Conservation (phyloP, 768 basidiomycete genomes). For the Sistotremastrum suecicum region DNA sequence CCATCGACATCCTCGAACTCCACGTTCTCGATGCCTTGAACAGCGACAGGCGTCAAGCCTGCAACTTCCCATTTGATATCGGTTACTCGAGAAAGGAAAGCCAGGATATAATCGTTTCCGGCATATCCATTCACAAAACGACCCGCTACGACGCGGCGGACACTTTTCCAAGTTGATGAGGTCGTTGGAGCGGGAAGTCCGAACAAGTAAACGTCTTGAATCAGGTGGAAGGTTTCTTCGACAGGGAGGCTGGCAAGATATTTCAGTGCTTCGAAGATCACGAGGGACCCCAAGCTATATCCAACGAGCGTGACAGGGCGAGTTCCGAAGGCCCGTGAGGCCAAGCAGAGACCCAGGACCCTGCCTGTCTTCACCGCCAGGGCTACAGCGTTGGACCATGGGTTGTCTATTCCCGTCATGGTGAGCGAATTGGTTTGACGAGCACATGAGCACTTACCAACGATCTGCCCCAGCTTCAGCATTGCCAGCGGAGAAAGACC, state of each 20-base stretch:
- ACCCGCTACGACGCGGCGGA: conserved; percentile 35
- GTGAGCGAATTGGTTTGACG: neutral
- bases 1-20: conserved; percentile 32
- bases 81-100: conserved; percentile 33
- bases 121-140: conserved; percentile 42
- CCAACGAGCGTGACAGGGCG: conserved; percentile 42
- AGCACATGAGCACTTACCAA: conserved; percentile 22
- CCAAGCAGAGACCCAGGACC: conserved; percentile 37
- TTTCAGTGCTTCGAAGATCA: conserved; percentile 41
- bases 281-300: conserved; percentile 41
- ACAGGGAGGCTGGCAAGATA: conserved; percentile 31
- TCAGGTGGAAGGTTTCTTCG: conserved; percentile 28
- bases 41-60: conserved; percentile 32
- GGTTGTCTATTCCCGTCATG: conserved; percentile 29
- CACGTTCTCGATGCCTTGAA: conserved; percentile 40
- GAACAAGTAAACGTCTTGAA: conserved; percentile 42
- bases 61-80: conserved; percentile 35
- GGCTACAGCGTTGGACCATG: conserved; percentile 43
- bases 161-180: conserved; percentile 26
- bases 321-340: conserved; percentile 35
- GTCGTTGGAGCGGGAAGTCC: conserved; percentile 34
- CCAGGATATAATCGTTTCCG: conserved; percentile 37
- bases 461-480: conserved; percentile 38
- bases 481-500: conserved; percentile 36
- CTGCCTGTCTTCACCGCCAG: conserved; percentile 37